Evolutionary conservation across 805 yeast genomes (phyloP), one percentile per base, ranked within the genome.

Genomic region (Kazachstania psychrophila): DNA sequence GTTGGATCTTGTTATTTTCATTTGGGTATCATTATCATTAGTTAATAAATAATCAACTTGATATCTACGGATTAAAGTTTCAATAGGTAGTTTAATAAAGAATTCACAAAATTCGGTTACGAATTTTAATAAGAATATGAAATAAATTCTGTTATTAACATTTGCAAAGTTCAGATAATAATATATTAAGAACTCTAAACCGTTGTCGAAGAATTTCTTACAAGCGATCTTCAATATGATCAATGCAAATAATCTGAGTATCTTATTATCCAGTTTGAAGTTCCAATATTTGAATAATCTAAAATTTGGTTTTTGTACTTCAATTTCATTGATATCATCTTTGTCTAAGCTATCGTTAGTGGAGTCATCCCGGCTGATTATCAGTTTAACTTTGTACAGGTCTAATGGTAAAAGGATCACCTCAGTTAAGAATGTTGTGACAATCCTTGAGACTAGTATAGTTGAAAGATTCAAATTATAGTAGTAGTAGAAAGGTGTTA

Each of bases 51-150:
- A 77, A 38, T 75, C 65, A 8, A 86, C 74, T 55, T 89, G 96
- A 12, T 89, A 87, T 45, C 96, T 75, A 42, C 94, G 69, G 41
- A 85, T 69, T 28, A 89, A 58, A 11, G 94, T 87, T 52, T 89
- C 98, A 35, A 87, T 70, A 3, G 98, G 98, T 43, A 92, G 65
- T 53, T 77, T 79, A 38, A 87, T 68, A 42, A 80, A 73, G 27
- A 89, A 66, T 46, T 86, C 94, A 32, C 75, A 39, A 15, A 80
- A 61, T 36, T 81, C 73, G n/a, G 83, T 67, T 2, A 70, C 40
- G 39, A 89, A 66, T 35, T 75, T 73, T 22, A 74, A 65, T 6
- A 78, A 43, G 19, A 40, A 25, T 6, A 40, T 40, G 8, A 28
- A 23, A 17, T 23, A 25, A 10, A 39, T 6, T 25, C 26, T 39